phyloP scores from a whole-genome alignment of 148 eudicot species.

The Polygonum maritimum region DNA sequence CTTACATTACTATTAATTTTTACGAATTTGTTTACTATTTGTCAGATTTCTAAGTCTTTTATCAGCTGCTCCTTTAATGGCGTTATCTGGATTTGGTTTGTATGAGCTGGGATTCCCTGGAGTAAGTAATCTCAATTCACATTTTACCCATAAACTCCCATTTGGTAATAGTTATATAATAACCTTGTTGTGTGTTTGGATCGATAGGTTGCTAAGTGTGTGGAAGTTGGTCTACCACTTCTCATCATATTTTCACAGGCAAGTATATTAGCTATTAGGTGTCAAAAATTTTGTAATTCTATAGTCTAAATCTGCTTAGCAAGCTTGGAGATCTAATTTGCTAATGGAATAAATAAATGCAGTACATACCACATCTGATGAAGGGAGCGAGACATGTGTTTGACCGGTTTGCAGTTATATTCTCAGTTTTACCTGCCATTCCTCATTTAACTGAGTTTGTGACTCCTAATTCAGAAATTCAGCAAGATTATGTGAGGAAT shows the following conservation, averaged over 20 bases:
- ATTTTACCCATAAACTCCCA: slow-evolving; percentile 1
- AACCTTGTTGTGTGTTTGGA: neutral
- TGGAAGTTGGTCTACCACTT: slow-evolving; percentile 70
- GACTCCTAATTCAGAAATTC: too few species aligned
- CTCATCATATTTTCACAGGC: slow-evolving; percentile 78
- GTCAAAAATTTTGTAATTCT: neutral
- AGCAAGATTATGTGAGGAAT: too few species aligned
- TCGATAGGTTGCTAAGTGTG: slow-evolving; percentile 59
- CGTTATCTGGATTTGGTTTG: slow-evolving; percentile 73
- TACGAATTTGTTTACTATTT: neutral
- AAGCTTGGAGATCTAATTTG: neutral
- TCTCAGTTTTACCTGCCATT: too few species aligned
- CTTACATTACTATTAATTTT: neutral
- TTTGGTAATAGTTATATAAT: neutral
- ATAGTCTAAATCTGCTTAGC: neutral
- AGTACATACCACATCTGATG: slow-evolving; percentile 77
- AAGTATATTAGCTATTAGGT: neutral
- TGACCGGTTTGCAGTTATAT: slow-evolving; percentile 70
- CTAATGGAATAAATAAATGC: slow-evolving; percentile 15
- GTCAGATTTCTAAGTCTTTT: slow-evolving; percentile 82
- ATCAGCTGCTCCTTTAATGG: slow-evolving; percentile 69
- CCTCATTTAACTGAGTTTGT: too few species aligned
- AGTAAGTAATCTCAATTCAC: slow-evolving; percentile 34
- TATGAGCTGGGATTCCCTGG: slow-evolving; percentile 81
- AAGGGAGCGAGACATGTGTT: slow-evolving; percentile 46